phyloP scores from a whole-genome alignment of 1,284 basidiomycete genomes.

The Polyporus tsugae region DNA sequence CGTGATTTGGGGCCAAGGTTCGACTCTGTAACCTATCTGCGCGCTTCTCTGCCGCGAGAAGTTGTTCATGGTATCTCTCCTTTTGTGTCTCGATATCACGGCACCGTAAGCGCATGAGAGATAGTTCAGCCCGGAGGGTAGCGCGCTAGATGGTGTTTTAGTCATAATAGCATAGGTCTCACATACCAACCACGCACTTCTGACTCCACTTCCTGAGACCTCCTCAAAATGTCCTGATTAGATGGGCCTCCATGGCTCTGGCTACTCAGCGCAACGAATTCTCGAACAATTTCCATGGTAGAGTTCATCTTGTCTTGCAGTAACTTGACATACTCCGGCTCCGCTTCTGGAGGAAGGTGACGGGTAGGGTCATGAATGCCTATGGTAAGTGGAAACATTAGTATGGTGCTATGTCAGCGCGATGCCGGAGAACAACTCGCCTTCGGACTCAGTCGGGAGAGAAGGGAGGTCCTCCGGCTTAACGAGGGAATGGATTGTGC shows the following conservation, averaged over 20 bases:
- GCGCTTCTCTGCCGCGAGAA: conserved; percentile 73
- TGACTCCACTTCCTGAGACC: conserved; percentile 63
- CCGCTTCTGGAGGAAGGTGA: conserved; percentile 57
- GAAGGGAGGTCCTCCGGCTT: conserved; percentile 60
- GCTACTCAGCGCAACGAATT: conserved; percentile 59
- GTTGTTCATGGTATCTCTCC: conserved; percentile 62
- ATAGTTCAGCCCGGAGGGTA: conserved; percentile 67
- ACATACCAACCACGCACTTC: conserved; percentile 55
- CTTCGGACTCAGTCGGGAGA: conserved; percentile 52
- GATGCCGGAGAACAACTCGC: conserved; percentile 41
- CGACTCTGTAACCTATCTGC: conserved; percentile 77
- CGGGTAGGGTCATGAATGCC: conserved; percentile 61
- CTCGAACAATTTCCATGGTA: conserved; percentile 67
- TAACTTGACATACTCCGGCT: conserved; percentile 53
- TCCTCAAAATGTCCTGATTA: conserved; percentile 50
- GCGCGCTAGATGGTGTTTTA: conserved; percentile 52
- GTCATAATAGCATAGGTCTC: neutral
- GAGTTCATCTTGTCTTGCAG: conserved; percentile 64
- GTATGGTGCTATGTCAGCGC: conserved; percentile 17
- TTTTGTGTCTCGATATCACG: conserved; percentile 62
- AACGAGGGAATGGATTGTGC: conserved; percentile 70
- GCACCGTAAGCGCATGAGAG: conserved; percentile 64
- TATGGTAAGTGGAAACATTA: conserved; percentile 25
- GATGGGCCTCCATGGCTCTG: conserved; percentile 42
- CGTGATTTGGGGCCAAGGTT: conserved; percentile 57